Conservation (phyloP, 345 rosid genomes). For the Gossypioides kirkii region DNA sequence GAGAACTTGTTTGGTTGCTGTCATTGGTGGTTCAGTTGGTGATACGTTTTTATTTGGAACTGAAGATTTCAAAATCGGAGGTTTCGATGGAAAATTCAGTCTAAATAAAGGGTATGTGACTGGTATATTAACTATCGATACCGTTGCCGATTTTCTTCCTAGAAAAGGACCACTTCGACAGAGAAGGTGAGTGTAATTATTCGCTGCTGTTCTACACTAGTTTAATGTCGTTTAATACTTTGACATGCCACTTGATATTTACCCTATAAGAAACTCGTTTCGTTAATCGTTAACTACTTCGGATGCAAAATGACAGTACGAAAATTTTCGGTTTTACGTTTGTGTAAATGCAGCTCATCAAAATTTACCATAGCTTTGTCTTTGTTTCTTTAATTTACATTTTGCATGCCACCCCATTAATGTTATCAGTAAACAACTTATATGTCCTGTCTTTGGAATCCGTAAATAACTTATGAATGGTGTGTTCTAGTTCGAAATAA, state of each 20-base stretch:
- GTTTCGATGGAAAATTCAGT: conserved; percentile 58
- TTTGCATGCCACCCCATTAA: not conserved
- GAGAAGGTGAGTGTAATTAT: conserved; percentile 48
- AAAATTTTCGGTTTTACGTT: not conserved
- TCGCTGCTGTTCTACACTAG: not conserved
- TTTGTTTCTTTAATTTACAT: not conserved
- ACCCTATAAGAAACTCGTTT: not conserved
- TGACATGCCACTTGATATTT: not conserved
- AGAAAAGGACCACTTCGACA: conserved; percentile 72
- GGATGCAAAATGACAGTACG: not conserved
- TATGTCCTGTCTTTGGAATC: not conserved
- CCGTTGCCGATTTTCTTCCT: conserved; percentile 83
- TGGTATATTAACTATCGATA: conserved; percentile 88
- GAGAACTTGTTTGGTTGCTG: conserved; percentile 81
- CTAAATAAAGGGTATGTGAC: conserved; percentile 68
- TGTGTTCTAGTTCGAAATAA: not conserved
- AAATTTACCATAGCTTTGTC: not conserved
- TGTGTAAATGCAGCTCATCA: not conserved
- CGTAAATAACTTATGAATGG: not conserved
- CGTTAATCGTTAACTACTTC: not conserved
- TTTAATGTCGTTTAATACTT: not conserved
- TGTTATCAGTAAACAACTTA: not conserved
- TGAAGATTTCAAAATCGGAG: conserved; percentile 67
- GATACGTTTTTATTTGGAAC: conserved; percentile 51
- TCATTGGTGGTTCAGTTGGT: conserved; percentile 50